Evolutionary conservation across 2,329 filamentous ascomycete genomes (phyloP).

Genomic region (Ceratocystis harringtonii): DNA sequence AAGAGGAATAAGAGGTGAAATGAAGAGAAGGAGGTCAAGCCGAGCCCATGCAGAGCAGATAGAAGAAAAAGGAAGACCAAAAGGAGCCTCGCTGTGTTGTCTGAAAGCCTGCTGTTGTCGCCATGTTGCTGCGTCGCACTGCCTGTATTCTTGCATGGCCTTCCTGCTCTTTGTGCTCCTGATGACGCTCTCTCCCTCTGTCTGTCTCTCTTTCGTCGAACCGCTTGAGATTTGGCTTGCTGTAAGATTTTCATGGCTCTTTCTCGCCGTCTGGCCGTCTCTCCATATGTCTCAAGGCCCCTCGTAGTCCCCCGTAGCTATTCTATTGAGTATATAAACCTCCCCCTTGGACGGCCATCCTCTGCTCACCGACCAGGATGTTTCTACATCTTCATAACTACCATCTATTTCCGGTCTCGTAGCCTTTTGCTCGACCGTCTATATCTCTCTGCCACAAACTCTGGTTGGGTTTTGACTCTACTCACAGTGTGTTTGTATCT

Average conservation of each 20-base stretch:
- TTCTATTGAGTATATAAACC: no score
- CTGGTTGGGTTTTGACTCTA: neutral
- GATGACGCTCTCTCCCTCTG: neutral
- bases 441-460: neutral
- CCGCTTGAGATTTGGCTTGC: no score
- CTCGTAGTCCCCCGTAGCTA: no score
- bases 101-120: neutral
- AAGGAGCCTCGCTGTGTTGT: neutral
- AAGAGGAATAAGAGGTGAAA: neutral
- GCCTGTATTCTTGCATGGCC: neutral
- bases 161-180: neutral
- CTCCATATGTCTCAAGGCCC: no score
- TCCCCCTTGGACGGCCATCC: no score
- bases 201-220: neutral
- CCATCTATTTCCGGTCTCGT: neutral
- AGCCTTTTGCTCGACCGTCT: neutral
- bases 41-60: neutral
- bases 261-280: neutral
- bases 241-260: neutral
- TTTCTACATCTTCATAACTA: neutral
- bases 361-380: neutral
- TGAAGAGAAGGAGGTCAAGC: neutral
- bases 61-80: neutral
- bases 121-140: slow-evolving; percentile 3
- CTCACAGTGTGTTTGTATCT: neutral